Percentiles rank a stretch among this genome's conserved stretches.
phyloP scores from a whole-genome alignment of 2,329 filamentous ascomycete species.

The Apiospora koreana region DNA sequence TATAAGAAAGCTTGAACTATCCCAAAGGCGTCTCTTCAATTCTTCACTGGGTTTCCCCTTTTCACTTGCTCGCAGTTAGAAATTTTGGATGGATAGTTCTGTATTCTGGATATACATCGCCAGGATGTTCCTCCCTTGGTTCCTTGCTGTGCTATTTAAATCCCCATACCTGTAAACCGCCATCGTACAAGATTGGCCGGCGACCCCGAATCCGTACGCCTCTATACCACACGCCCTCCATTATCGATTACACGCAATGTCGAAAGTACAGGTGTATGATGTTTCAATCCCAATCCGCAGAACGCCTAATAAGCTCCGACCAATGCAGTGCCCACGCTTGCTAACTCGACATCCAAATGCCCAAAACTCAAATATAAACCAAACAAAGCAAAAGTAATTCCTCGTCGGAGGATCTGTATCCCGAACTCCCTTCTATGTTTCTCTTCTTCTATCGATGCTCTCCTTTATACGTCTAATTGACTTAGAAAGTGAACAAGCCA shows the following conservation, averaged over 20 bases:
- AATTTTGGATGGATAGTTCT: neutral
- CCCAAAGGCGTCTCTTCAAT: neutral
- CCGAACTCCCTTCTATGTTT: neutral
- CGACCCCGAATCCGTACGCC: neutral
- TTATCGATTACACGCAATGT: neutral
- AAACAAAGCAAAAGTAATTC: neutral
- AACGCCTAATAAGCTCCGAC: neutral
- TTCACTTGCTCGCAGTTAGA: no score
- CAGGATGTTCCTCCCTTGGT: neutral
- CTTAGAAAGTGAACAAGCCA: conserved; percentile 49
- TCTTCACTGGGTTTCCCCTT: neutral
- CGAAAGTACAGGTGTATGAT: neutral
- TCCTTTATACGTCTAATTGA: neutral
- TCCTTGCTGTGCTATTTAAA: neutral
- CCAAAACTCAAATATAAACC: neutral
- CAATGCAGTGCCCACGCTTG: neutral
- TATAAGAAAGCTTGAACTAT: neutral
- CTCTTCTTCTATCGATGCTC: neutral
- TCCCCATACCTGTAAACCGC: neutral
- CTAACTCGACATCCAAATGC: neutral
- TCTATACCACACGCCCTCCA: conserved; percentile 3
- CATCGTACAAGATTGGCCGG: neutral
- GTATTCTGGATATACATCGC: neutral
- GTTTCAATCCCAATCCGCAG: neutral
- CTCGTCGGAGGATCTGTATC: neutral